These are phyloP conservation scores for Oryza meyeriana DNA, from an alignment of 176 grass and related monocot species.

Conservation along the genomic window DNA sequence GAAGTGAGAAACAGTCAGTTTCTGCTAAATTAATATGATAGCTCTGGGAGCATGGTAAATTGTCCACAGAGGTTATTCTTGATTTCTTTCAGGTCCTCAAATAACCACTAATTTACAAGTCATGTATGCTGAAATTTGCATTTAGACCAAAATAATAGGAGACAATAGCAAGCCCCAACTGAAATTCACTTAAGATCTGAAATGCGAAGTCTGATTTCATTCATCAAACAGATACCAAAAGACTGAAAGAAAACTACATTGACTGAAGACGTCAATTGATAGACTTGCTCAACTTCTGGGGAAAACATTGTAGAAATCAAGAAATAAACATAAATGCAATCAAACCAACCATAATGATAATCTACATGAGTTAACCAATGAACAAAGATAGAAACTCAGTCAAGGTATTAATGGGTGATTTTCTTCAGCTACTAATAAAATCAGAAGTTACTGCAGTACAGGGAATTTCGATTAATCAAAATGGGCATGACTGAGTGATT, in stretches of 20 bases:
- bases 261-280: slow-evolving; percentile 8
- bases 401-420: background rate
- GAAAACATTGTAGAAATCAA: background rate
- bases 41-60: background rate
- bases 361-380: background rate
- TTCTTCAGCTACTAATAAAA: slow-evolving; percentile 2
- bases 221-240: background rate
- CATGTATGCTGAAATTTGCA: background rate
- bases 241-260: background rate
- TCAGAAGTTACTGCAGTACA: background rate
- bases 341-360: background rate
- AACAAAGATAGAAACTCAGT: background rate
- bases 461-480: background rate
- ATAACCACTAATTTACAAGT: background rate
- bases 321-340: background rate
- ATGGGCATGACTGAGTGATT: background rate
- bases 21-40: background rate
- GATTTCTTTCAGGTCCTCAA: background rate
- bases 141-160: background rate
- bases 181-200: background rate
- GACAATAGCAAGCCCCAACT: background rate
- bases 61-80: background rate
- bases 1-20: background rate
- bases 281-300: background rate
- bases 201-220: background rate